These are phyloP conservation scores for Cyberlindnera euphorbiiphila DNA, from an alignment of 805 yeast species.

Conservation along the genomic window DNA sequence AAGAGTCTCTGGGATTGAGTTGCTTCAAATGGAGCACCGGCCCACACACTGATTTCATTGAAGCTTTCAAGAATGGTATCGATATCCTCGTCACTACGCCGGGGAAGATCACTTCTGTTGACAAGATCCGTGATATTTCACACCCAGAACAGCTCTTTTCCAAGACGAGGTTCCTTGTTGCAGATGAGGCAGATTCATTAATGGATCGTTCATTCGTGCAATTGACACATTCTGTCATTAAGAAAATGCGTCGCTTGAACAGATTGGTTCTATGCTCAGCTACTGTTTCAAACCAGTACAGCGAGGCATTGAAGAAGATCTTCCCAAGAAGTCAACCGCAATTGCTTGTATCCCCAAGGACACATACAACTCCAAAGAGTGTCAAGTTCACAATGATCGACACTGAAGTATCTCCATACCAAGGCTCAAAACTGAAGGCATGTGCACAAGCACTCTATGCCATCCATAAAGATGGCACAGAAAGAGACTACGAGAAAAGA, in stretches of 20 bases:
- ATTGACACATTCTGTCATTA: slow-evolving; percentile 56
- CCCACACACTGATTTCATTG: slow-evolving; percentile 48
- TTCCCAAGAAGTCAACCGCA: slow-evolving; percentile 67
- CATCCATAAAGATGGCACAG: slow-evolving; percentile 79
- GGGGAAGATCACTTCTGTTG: slow-evolving; percentile 50
- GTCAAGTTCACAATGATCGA: slow-evolving; percentile 73
- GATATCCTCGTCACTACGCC: slow-evolving; percentile 90
- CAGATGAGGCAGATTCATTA: slow-evolving; percentile 93
- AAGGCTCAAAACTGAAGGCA: slow-evolving; percentile 79
- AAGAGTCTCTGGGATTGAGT: slow-evolving; percentile 37
- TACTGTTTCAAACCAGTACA: slow-evolving; percentile 79
- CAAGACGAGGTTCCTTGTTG: slow-evolving; percentile 57
- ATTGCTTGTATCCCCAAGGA: slow-evolving; percentile 59
- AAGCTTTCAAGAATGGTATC: slow-evolving; percentile 46
- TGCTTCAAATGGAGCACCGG: slow-evolving; percentile 63
- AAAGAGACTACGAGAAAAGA: slow-evolving; percentile 69
- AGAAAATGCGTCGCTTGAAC: slow-evolving; percentile 46
- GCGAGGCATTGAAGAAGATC: slow-evolving; percentile 50
- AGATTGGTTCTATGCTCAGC: slow-evolving; percentile 83
- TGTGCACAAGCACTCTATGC: slow-evolving; percentile 86
- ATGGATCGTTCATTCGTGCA: slow-evolving; percentile 76
- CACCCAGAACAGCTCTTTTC: slow-evolving; percentile 38
- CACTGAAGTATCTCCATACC: slow-evolving; percentile 73
- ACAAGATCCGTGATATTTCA: slow-evolving; percentile 32
- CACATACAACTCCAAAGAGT: slow-evolving; percentile 79